A percentile compares a stretch with the other conserved stretches of the same genome.
Conservation (phyloP, 2,329 filamentous ascomycete genomes). For the Peltaster fructicola region DNA sequence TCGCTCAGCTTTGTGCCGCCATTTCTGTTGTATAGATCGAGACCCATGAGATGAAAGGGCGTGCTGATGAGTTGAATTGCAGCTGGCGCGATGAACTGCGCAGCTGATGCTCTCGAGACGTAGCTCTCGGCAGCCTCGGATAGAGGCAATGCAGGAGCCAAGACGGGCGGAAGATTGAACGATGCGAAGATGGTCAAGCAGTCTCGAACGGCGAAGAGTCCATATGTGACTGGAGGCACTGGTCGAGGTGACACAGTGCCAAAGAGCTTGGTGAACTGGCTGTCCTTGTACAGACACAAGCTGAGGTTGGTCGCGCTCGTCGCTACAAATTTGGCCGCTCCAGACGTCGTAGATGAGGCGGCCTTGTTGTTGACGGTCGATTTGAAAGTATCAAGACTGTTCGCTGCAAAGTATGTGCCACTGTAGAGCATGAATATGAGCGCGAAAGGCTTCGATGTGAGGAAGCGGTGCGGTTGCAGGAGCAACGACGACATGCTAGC, state of each 20-base stretch:
- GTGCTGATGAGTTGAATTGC: slow-evolving; percentile 64
- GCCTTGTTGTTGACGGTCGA: slow-evolving; percentile 43
- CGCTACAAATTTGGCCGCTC: slow-evolving; percentile 62
- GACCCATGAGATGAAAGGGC: slow-evolving; percentile 64
- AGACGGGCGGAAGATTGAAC: slow-evolving; percentile 71
- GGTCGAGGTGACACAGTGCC: slow-evolving; percentile 37
- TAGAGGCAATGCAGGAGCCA: slow-evolving; percentile 48
- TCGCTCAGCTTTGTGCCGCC: slow-evolving; percentile 34
- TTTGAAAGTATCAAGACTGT: slow-evolving; percentile 62
- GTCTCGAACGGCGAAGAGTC: slow-evolving; percentile 66
- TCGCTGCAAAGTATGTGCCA: slow-evolving; percentile 78
- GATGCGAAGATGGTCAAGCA: slow-evolving; percentile 79
- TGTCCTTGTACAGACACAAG: slow-evolving; percentile 79
- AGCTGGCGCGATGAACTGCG: slow-evolving; percentile 68
- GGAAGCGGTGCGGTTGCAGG: slow-evolving; percentile 39
- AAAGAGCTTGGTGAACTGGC: slow-evolving; percentile 68
- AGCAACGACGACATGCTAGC: slow-evolving; percentile 40
- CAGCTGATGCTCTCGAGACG: slow-evolving; percentile 32
- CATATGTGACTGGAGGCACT: slow-evolving; percentile 54
- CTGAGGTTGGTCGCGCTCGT: slow-evolving; percentile 70
- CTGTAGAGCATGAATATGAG: slow-evolving; percentile 59
- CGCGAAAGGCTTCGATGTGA: slow-evolving; percentile 48
- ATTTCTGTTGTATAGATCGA: slow-evolving; percentile 69
- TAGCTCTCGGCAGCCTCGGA: slow-evolving; percentile 32
- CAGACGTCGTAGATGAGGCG: slow-evolving; percentile 49